Percentiles rank a stretch among this genome's conserved stretches.
Evolutionary conservation across 129 eudicot genomes (phyloP).

Genomic region (Saposhnikovia divaricata): DNA sequence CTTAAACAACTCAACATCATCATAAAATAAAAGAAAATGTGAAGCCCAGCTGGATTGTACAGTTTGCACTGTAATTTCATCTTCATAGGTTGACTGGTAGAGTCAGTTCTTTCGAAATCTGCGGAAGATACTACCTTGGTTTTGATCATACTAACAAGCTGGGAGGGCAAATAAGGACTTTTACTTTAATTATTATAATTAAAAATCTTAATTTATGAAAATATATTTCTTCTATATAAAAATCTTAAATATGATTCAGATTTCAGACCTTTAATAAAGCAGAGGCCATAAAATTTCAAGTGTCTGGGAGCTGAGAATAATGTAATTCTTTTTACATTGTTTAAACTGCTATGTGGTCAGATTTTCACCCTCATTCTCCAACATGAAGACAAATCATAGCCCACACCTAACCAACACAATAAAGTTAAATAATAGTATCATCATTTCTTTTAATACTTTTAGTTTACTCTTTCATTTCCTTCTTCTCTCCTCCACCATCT

Average conservation of each 20-base stretch:
- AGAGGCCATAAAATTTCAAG: neutral
- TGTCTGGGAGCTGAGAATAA: constrained; percentile 15
- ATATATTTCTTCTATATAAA: too few relatives aligned
- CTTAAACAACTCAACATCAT: constrained; percentile 9
- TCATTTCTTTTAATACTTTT: neutral
- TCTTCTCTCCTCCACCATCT: constrained; percentile 2
- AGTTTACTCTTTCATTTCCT: neutral
- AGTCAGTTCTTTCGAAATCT: neutral
- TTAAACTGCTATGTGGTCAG: constrained; percentile 3
- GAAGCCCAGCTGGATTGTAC: neutral
- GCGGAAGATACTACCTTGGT: neutral
- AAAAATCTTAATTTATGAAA: too few relatives aligned
- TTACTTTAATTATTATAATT: too few relatives aligned
- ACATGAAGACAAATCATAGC: constrained; percentile 29
- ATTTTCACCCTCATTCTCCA: constrained; percentile 15
- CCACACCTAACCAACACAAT: constrained; percentile 22
- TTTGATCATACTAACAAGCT: too few relatives aligned
- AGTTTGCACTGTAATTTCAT: neutral
- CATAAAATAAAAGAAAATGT: neutral
- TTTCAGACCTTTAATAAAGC: neutral
- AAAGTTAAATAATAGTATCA: neutral
- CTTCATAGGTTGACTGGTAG: neutral
- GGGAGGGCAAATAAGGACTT: too few relatives aligned
- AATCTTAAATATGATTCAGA: neutral
- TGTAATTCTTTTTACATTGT: constrained; percentile 2